Evolutionary conservation across 78 protist genomes (phyloP).

Genomic region (Isochrysis galbana): DNA sequence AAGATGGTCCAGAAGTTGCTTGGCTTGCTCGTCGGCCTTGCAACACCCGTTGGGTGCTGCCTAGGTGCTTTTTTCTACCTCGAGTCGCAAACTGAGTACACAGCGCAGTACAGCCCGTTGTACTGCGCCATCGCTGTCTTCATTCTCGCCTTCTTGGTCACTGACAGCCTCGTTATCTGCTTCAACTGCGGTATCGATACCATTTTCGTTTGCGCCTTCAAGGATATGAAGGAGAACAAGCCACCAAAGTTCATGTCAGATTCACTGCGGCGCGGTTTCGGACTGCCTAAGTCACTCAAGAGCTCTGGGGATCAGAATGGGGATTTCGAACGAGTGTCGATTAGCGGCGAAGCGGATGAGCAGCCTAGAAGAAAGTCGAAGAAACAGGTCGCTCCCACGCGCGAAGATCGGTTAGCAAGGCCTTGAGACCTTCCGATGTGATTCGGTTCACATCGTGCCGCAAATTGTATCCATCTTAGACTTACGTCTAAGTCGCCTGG

Average conservation of each 20-base stretch:
- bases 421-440: no score
- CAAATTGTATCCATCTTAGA: no score
- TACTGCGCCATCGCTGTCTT: not conserved
- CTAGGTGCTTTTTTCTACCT: not conserved
- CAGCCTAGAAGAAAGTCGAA: no score
- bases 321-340: no score
- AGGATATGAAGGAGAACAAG: not conserved
- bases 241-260: not conserved
- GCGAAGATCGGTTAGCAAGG: no score
- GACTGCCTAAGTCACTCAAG: not conserved
- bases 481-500: no score
- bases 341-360: no score
- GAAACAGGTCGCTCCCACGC: no score
- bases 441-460: no score
- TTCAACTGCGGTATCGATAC: not conserved
- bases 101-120: not conserved
- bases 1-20: not conserved
- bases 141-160: not conserved
- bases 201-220: not conserved
- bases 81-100: no score
- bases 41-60: not conserved
- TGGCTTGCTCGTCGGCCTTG: not conserved
- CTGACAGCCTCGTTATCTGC: not conserved
- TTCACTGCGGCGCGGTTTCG: not conserved
- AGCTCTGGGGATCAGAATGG: no score